Evolutionary conservation across 2,329 filamentous ascomycete genomes (phyloP).

Genomic region (Rhynchosporium secalis): DNA sequence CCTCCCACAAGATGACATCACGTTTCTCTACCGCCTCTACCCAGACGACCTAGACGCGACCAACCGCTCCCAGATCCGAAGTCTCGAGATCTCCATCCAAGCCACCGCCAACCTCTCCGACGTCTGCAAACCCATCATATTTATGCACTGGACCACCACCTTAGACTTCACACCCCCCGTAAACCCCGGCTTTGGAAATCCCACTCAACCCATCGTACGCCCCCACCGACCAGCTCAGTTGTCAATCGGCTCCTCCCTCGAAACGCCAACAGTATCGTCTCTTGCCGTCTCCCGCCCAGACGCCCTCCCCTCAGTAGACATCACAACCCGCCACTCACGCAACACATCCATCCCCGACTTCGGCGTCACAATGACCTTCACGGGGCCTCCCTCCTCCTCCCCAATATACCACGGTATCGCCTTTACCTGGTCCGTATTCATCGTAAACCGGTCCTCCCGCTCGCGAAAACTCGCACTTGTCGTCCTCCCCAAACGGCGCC

Average conservation of each 20-base stretch:
- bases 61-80: conserved; percentile 50
- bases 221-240: conserved; percentile 63
- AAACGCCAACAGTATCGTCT: conserved; percentile 50
- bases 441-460: conserved; percentile 67
- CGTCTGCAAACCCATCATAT: conserved; percentile 59
- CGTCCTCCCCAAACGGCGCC: conserved; percentile 64
- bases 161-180: conserved; percentile 69
- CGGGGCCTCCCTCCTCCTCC: conserved; percentile 58
- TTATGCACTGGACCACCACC: conserved; percentile 66
- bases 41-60: conserved; percentile 43
- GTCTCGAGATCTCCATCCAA: conserved; percentile 60
- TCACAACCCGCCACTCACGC: conserved; percentile 45
- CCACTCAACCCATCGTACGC: conserved; percentile 59
- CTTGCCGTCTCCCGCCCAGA: conserved; percentile 60
- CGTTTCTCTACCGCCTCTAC: conserved; percentile 68
- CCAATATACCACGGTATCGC: conserved; percentile 62
- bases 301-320: conserved; percentile 59
- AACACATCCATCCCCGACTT: conserved; percentile 56
- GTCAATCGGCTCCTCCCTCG: conserved; percentile 57
- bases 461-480: conserved; percentile 70
- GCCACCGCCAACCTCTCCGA: conserved; percentile 59
- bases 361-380: conserved; percentile 75
- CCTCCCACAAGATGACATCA: conserved; percentile 72
- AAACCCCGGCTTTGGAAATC: conserved; percentile 61
- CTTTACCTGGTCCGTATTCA: conserved; percentile 72